Conservation (phyloP, 2,329 filamentous ascomycete species). For the Pestalotiopsis sp. region DNA sequence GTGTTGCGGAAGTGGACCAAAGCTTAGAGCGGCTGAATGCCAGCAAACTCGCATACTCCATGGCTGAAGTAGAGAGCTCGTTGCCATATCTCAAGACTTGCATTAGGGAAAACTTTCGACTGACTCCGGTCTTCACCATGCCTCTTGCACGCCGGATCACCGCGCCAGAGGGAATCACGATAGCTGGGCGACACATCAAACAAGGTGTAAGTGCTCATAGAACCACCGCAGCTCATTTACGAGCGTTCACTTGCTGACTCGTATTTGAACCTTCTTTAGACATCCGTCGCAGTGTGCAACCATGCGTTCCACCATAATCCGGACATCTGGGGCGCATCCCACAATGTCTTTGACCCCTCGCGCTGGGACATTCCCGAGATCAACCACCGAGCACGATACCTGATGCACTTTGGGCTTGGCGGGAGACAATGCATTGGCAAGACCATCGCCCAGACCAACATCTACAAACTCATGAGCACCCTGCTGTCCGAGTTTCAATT, state of each 20-base stretch:
- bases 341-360: constrained; percentile 4
- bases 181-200: neutral
- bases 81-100: neutral
- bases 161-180: neutral
- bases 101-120: neutral
- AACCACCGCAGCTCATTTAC: neutral
- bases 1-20: neutral
- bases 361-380: constrained; percentile 3
- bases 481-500: neutral
- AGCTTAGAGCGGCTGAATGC: neutral
- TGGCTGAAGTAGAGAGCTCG: neutral
- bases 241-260: neutral
- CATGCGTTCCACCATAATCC: constrained; percentile 7
- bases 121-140: constrained; percentile 7
- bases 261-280: neutral
- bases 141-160: neutral
- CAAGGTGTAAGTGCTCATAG: neutral
- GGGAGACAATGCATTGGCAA: constrained; percentile 3
- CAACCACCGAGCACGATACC: constrained; percentile 4
- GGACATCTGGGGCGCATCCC: constrained; percentile 8
- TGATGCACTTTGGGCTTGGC: constrained; percentile 5
- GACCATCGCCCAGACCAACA: constrained; percentile 3
- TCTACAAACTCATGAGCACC: constrained; percentile 7
- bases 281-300: constrained; percentile 5
- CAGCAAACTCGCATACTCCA: neutral